Base-by-base conservation (phyloP, 2,329 filamentous ascomycete species). In the Ophiostoma ips region DNA sequence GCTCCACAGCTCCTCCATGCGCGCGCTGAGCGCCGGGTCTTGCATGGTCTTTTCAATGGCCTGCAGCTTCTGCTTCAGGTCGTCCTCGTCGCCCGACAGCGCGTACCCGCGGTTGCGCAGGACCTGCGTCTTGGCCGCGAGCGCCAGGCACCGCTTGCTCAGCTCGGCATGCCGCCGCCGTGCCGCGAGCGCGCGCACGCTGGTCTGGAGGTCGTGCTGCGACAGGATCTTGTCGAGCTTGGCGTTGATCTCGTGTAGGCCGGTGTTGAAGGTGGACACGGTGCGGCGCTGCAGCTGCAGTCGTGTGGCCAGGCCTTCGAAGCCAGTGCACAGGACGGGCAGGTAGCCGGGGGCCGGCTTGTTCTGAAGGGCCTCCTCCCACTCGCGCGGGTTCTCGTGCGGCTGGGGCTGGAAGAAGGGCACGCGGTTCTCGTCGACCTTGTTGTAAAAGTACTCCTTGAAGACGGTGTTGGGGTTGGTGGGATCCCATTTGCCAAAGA, bases 401-500 rank as follows among this genome's bases (percentile, higher is more conserved):
- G 79, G 69, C 15, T 76, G 71, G 2, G 84, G 84, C 55, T 81
- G 77, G 64, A 84, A 89, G 64, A 84, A 88, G 11, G 84, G 84
- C n/a, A 83, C 81, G 61, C 76, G 75, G 48, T 78, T 76, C 59
- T 84, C 78, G 55, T 84, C 81, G 55, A 89, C 84, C 57, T 85
- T 80, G 67, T 92, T 92, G 72, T 92, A 94, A 64, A 92, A 87
- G 69, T 90, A 90, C 61, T 84, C 72, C 64, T 87, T 84, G 68
- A 92, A 87, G 28, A 76, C 77, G 58, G 84, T 88, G 61, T 78
- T 79, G 19, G 78, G 73, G 62, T 73, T 76, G 24, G 72, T 65
- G 1, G 84, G 80, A 54, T 84, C 73, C 86, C 86, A 92, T 67
- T 89, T 88, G 53, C 78, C 71, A 48, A 78, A 69, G 37, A 92